phyloP scores from a whole-genome alignment of 2,329 filamentous ascomycete genomes.

The Colletotrichum eremochloae region DNA sequence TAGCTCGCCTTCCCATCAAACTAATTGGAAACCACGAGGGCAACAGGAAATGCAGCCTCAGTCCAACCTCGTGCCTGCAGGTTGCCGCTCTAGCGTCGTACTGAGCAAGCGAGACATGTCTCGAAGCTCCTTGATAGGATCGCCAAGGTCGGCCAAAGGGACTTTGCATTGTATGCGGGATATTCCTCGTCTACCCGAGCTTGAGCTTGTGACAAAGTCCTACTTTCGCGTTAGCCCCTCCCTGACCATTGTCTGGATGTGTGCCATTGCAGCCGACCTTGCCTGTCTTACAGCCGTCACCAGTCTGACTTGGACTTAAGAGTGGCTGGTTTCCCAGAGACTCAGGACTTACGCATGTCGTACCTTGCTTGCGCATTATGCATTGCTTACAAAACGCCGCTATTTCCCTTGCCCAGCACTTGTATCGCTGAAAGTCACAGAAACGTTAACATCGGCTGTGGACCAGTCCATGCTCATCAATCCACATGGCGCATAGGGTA shows the following conservation, averaged over 20 bases:
- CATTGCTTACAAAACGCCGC: constrained; percentile 33
- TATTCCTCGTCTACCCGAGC: constrained; percentile 40
- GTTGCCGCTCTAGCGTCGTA: constrained; percentile 30
- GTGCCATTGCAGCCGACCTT: constrained; percentile 29
- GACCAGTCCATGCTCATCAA: background rate
- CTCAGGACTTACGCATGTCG: constrained; percentile 23
- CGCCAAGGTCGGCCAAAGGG: constrained; percentile 31
- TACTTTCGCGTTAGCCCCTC: constrained; percentile 19
- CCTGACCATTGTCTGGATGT: constrained; percentile 24
- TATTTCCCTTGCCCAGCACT: constrained; percentile 7
- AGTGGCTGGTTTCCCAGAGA: constrained; percentile 8
- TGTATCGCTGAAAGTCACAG: background rate
- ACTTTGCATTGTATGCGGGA: constrained; percentile 41
- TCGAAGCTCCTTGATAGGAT: constrained; percentile 42
- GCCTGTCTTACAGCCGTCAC: constrained; percentile 27
- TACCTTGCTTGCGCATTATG: constrained; percentile 35
- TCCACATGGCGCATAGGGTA: constrained; percentile 2
- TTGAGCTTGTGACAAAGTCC: constrained; percentile 33
- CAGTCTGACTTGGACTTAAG: constrained; percentile 10
- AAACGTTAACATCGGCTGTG: background rate
- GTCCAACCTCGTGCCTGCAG: constrained; percentile 37
- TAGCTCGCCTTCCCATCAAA: background rate
- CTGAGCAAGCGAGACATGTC: constrained; percentile 41
- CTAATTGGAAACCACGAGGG: constrained; percentile 1
- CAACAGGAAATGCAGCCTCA: constrained; percentile 9